Base-by-base conservation (phyloP, 768 basidiomycete genomes). In the Tulasnella sp. region DNA sequence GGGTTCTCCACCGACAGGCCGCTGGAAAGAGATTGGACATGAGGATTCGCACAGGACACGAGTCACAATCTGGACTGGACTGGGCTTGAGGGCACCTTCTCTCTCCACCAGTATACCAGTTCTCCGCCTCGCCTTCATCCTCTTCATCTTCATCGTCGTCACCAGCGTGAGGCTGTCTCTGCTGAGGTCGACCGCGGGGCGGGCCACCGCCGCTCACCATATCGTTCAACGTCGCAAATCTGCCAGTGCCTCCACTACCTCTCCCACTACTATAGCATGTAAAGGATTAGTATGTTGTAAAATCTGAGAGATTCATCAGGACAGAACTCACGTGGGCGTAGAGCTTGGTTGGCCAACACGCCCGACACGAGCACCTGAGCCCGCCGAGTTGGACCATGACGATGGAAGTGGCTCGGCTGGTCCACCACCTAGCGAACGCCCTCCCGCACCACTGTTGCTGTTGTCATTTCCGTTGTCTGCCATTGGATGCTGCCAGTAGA, bases 41-140 rank as follows among this genome's bases (percentile, higher is more conserved):
- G 4, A 21, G 17, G 45, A 29, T 29, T 34, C 48, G 10, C 51
- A 15, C 50, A 44, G 10, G 31, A 43, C 9, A 34, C 15, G 49
- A 45, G 8, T 5, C 15, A 7, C 21, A 8, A 10, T 19, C 15
- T 4, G 24, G 52, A 68, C 30, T 38, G 1, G 29, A 5, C n/a
- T 25, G 31, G 21, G 12, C 25, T 10, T 15, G 15, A 5, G 53
- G 67, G 51, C 31, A 88, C 92, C 91, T 92, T 67, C 89, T 76
- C 69, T 94, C 94, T 0, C 94, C 94, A n/a, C 94, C 94, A 2
- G 94, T 85, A 70, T 90, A 98, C 78, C 84, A 88, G 64, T 76
- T 83, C 65, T 88, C 81, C 3, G 67, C 68, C 49, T 71, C 66
- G 49, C 61, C 56, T 38, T 60, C 27, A 43, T 44, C 67, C 15